Evolutionary conservation across 2,329 filamentous ascomycete genomes (phyloP), one percentile per base, ranked within the genome.

Genomic region (Coleophoma cylindrospora): DNA sequence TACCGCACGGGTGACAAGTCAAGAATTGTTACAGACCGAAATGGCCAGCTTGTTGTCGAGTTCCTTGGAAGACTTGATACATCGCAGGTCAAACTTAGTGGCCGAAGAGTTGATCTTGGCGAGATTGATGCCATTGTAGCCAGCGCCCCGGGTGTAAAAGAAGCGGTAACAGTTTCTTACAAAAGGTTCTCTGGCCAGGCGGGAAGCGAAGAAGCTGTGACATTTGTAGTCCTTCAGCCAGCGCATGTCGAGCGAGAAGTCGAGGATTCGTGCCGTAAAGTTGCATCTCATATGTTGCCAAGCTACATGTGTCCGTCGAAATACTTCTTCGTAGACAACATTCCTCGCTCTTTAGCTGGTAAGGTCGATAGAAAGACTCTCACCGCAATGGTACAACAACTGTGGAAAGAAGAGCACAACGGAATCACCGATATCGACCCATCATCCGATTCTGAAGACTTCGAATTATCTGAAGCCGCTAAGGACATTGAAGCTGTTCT

Each of bases 1-100:
- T 86, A 86, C 57, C 12, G 44, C 6, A 82, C 80, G 0, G 80
- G 80, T 0, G 80, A 83, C 52, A 41, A 41, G 15, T 17, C 22
- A 21, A 17, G 40, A 11, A 41, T 41, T 22, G 40, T 41, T 13
- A 41, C 40, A 1, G 15, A 41, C 22, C 40, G 40, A 13, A 17
- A 41, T 21, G 40, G 40, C 3, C 12, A 41, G 40, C 40, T 13
- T 41, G 40, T 41, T 13, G 14, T 41, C 17, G 40, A 41, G 40
- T 41, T 41, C 22, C 40, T 41, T 12, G 40, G 40, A 7, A 17
- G 40, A 21, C 40, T 41, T 19, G 40, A 41, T 19, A 41, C 40
- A 22, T 41, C 40, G 19, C 40, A 41, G 19, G 40, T 41, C 17
- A 41, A 41, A 21, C 22, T 41, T 17, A 41, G 40, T 22, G 40